Percentiles rank a stretch among this genome's conserved stretches.
phyloP scores from a whole-genome alignment of 2,329 filamentous ascomycete genomes.

The Pseudopyricularia javanii region DNA sequence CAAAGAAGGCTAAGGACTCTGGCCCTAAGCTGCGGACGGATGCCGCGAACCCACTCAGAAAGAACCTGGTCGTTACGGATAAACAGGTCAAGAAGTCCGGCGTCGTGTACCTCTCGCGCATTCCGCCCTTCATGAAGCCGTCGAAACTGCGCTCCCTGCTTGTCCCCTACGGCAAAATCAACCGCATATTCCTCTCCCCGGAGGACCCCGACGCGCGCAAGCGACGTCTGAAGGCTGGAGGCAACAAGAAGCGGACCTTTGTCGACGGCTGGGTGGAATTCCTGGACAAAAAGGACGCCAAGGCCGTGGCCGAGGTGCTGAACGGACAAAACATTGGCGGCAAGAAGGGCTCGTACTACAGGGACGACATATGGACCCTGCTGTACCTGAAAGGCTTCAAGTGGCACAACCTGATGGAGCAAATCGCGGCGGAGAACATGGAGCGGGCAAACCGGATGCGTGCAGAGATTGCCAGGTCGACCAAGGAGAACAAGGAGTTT shows the following conservation, averaged over 20 bases:
- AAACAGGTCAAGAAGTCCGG: constrained; percentile 60
- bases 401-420: constrained; percentile 62
- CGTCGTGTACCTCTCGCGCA: constrained; percentile 71
- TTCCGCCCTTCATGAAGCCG: constrained; percentile 84
- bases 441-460: constrained; percentile 64
- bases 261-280: constrained; percentile 85
- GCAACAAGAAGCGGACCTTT: constrained; percentile 74
- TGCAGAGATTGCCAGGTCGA: constrained; percentile 64
- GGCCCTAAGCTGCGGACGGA: constrained; percentile 26
- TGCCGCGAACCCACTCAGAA: constrained; percentile 42
- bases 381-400: constrained; percentile 76
- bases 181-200: constrained; percentile 67
- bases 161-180: constrained; percentile 61
- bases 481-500: constrained; percentile 72
- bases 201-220: constrained; percentile 57
- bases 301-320: constrained; percentile 61
- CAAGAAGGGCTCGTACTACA: constrained; percentile 73
- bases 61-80: constrained; percentile 55
- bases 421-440: constrained; percentile 72
- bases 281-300: constrained; percentile 61
- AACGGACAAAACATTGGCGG: constrained; percentile 71
- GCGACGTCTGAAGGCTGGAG: constrained; percentile 57
- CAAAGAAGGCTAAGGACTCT: constrained; percentile 10
- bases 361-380: constrained; percentile 78
- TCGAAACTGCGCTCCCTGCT: constrained; percentile 64